These are phyloP conservation scores for Tolypocladium inflatum DNA, from an alignment of 2,329 filamentous ascomycete genomes.

Conservation along the genomic window DNA sequence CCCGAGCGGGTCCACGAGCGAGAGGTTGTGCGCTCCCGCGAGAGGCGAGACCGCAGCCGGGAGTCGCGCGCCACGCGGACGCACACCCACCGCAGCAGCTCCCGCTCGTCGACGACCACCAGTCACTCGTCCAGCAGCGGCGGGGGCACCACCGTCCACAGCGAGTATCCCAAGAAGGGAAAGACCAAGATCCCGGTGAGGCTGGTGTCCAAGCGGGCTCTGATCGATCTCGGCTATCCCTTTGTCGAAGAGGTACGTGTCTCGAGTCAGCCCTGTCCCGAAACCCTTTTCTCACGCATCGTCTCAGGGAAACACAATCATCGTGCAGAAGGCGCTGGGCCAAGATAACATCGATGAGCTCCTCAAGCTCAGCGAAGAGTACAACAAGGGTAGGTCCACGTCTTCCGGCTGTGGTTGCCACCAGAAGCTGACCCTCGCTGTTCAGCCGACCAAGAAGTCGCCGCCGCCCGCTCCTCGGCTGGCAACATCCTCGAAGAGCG, in stretches of 20 bases:
- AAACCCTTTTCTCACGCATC: conserved; percentile 4
- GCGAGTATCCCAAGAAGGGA: conserved; percentile 69
- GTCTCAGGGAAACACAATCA: conserved; percentile 62
- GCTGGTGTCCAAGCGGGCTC: conserved; percentile 69
- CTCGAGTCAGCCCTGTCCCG: rapidly evolving
- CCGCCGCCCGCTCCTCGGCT: conserved; percentile 34
- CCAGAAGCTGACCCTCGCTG: neutral
- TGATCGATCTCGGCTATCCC: conserved; percentile 78
- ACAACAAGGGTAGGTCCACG: conserved; percentile 43
- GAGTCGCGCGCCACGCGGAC: conserved; percentile 30
- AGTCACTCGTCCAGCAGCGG: conserved; percentile 37
- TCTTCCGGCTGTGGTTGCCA: neutral
- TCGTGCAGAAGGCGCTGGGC: conserved; percentile 75
- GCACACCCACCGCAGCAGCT: conserved; percentile 28
- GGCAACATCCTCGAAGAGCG: conserved; percentile 40
- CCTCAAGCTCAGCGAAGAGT: conserved; percentile 72
- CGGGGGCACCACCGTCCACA: conserved; percentile 42
- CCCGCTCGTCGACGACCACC: conserved; percentile 33
- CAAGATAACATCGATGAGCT: conserved; percentile 89
- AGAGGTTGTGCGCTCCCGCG: conserved; percentile 43
- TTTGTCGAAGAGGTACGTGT: conserved; percentile 71
- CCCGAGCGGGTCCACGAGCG: conserved; percentile 52
- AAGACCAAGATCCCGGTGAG: conserved; percentile 81
- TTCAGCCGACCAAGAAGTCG: conserved; percentile 33
- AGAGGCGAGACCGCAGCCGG: conserved; percentile 30